These are phyloP conservation scores for Aspergillus carlsbadensis DNA, from an alignment of 495 filamentous ascomycete species.

Conservation along the genomic window DNA sequence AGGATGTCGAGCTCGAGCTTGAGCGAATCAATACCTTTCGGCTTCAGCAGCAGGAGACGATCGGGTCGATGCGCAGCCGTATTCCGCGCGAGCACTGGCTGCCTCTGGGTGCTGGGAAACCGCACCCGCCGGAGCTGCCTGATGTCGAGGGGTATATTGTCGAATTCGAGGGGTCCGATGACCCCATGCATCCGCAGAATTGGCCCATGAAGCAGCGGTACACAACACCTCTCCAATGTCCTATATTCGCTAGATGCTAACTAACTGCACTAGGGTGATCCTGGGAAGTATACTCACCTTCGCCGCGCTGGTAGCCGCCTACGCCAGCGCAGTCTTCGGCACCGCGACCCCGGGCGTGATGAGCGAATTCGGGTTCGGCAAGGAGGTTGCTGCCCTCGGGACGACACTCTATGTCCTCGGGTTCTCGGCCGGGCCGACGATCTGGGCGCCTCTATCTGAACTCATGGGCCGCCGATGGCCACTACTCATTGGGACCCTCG, in stretches of 20 bases:
- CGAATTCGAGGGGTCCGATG: slow-evolving; percentile 51
- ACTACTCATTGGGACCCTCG: slow-evolving; percentile 46
- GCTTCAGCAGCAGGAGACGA: slow-evolving; percentile 28
- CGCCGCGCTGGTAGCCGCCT: slow-evolving; percentile 48
- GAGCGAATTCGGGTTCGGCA: slow-evolving; percentile 43
- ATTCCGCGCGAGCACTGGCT: slow-evolving; percentile 29
- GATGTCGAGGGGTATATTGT: slow-evolving; percentile 51
- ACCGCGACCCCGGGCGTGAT: slow-evolving; percentile 40
- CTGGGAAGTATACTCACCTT: slow-evolving; percentile 21
- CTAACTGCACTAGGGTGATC: slow-evolving; percentile 6
- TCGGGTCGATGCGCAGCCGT: slow-evolving; percentile 28
- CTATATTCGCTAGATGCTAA: not conserved
- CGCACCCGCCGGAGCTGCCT: slow-evolving; percentile 44
- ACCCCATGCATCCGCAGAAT: slow-evolving; percentile 51
- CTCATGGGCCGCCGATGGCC: slow-evolving; percentile 60
- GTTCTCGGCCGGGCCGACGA: slow-evolving; percentile 46
- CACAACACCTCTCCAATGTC: slow-evolving; percentile 22
- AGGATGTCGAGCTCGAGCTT: slow-evolving; percentile 20
- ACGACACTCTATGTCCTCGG: slow-evolving; percentile 54
- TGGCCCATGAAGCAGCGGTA: slow-evolving; percentile 33
- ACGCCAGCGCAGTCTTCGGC: slow-evolving; percentile 51
- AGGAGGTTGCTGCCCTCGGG: slow-evolving; percentile 50
- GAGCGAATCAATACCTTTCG: slow-evolving; percentile 32
- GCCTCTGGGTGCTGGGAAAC: slow-evolving; percentile 34
- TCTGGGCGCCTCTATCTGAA: slow-evolving; percentile 71